phyloP scores from a whole-genome alignment of 768 basidiomycete genomes.

The Exidia glandulosa region DNA sequence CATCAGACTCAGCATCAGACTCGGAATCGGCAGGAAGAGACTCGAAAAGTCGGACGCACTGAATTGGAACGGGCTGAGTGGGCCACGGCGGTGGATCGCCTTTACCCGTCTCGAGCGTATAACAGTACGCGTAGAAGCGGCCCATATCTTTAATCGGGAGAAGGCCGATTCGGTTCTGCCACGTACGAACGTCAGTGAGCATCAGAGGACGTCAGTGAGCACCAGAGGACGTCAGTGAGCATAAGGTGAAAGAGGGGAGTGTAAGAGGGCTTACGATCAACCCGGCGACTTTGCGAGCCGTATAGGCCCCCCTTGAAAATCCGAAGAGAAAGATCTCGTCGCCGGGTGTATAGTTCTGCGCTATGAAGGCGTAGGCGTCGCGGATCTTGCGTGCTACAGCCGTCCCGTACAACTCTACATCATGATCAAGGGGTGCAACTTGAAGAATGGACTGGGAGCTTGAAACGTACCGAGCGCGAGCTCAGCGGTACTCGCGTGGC shows the following conservation, averaged over 20 bases:
- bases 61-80: not conserved
- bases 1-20: conserved; percentile 1
- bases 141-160: conserved; percentile 7
- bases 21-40: not conserved
- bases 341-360: conserved; percentile 6
- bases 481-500: not conserved
- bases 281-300: conserved; percentile 6
- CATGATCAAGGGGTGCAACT: not conserved
- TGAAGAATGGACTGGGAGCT: not conserved
- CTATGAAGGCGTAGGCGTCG: conserved; percentile 9
- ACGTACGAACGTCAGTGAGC: too few relatives aligned
- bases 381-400: conserved; percentile 2
- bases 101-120: conserved; percentile 2
- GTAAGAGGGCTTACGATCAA: conserved; percentile 6
- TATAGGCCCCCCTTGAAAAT: conserved; percentile 12
- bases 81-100: conserved; percentile 1
- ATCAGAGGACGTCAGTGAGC: too few relatives aligned
- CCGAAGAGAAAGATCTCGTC: conserved; percentile 9
- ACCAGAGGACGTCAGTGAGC: too few relatives aligned
- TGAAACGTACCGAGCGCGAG: not conserved
- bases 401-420: not conserved
- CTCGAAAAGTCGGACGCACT: not conserved
- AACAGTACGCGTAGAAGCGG: conserved; percentile 7
- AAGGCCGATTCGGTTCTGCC: conserved; percentile 4
- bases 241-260: too few relatives aligned